Conservation (phyloP, 345 rosid genomes). For the Laguncularia racemosa region DNA sequence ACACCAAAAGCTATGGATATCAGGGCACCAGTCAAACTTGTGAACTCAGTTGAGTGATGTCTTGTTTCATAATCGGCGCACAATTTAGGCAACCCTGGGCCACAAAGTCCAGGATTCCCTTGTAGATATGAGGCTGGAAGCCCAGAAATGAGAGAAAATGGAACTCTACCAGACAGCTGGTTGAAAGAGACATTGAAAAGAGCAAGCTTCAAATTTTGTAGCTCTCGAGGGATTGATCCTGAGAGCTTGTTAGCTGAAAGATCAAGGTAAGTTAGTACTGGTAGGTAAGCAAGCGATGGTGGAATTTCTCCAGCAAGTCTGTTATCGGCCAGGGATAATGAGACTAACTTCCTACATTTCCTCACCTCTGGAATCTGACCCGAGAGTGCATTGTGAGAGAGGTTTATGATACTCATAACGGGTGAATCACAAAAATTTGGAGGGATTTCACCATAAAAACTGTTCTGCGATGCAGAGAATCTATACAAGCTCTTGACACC, state of each 20-base stretch:
- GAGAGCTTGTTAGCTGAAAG: conserved; percentile 73
- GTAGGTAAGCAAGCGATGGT: conserved; percentile 61
- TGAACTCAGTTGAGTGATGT: conserved; percentile 26
- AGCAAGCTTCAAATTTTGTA: conserved; percentile 83
- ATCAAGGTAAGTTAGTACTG: conserved; percentile 88
- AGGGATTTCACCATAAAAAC: conserved; percentile 58
- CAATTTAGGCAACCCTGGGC: conserved; percentile 60
- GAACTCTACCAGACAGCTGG: conserved; percentile 63
- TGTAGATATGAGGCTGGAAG: conserved; percentile 87
- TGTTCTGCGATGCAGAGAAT: conserved; percentile 75
- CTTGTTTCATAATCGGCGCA: conserved; percentile 41
- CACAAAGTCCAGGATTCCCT: conserved; percentile 84
- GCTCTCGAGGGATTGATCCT: conserved; percentile 68
- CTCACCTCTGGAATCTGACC: conserved; percentile 75
- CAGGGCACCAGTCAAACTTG: conserved; percentile 41
- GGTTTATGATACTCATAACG: conserved; percentile 75
- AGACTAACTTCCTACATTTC: conserved; percentile 81
- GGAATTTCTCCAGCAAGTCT: conserved; percentile 61
- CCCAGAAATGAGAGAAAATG: conserved; percentile 66
- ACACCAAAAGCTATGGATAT: conserved; percentile 60
- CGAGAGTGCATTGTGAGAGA: conserved; percentile 62
- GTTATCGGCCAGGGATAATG: conserved; percentile 72
- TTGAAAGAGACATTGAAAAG: conserved; percentile 85
- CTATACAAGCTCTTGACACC: conserved; percentile 71
- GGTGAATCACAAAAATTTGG: conserved; percentile 86